Evolutionary conservation across 805 yeast species (phyloP).

Genomic region (Citeromyces matritensis): DNA sequence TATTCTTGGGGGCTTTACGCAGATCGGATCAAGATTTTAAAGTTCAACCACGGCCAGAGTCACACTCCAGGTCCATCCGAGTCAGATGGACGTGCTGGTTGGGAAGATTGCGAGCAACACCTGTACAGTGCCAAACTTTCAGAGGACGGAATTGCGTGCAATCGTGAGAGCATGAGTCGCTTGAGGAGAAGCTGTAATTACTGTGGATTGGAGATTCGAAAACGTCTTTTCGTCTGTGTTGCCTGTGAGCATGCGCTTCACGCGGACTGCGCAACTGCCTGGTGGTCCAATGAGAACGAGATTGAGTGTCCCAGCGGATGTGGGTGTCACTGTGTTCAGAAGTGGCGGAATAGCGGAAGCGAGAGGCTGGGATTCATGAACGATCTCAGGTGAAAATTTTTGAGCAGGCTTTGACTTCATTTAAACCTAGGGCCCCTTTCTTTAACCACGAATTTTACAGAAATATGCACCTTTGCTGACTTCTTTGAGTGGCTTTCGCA

Average conservation of each 20-base stretch:
- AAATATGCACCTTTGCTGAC: no score
- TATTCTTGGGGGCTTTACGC: slow-evolving; percentile 76
- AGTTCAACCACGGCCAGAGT: slow-evolving; percentile 33
- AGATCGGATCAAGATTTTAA: slow-evolving; percentile 64
- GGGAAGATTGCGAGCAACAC: slow-evolving; percentile 12
- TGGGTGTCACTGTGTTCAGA: slow-evolving; percentile 63
- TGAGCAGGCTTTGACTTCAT: no score
- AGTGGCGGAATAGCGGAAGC: no score
- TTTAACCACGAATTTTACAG: no score
- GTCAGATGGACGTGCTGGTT: slow-evolving; percentile 14
- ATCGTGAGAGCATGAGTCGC: not conserved
- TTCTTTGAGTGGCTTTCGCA: no score
- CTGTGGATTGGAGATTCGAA: slow-evolving; percentile 47
- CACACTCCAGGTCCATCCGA: slow-evolving; percentile 5
- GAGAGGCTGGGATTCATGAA: no score
- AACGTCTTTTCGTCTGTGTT: slow-evolving; percentile 52
- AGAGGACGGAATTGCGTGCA: not conserved
- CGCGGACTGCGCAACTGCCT: slow-evolving; percentile 58
- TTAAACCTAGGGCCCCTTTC: no score
- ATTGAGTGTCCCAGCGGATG: slow-evolving; percentile 73
- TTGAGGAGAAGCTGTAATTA: slow-evolving; percentile 37
- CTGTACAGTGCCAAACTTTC: not conserved
- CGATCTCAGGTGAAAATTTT: no score
- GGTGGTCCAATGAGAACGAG: slow-evolving; percentile 47
- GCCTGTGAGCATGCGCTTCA: slow-evolving; percentile 73